phyloP scores from a whole-genome alignment of 495 filamentous ascomycete species.

The Penicillium paradoxum region DNA sequence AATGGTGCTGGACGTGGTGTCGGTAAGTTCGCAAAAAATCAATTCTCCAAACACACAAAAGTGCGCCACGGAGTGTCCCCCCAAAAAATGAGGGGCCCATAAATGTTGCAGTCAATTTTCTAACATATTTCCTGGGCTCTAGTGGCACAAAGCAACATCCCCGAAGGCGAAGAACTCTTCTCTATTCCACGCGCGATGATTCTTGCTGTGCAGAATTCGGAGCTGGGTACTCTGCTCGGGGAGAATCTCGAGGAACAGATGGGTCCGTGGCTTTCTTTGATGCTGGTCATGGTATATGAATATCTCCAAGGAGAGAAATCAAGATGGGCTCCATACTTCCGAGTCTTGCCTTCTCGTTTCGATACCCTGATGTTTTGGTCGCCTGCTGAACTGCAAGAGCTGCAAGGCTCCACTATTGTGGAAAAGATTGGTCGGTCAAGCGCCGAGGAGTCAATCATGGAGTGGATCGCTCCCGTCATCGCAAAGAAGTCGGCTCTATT shows the following conservation, averaged over 20 bases:
- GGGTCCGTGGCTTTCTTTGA: slow-evolving; percentile 58
- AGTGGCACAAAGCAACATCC: slow-evolving; percentile 56
- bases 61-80: slow-evolving; percentile 2
- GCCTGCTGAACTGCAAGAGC: slow-evolving; percentile 58
- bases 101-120: background rate
- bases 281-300: slow-evolving; percentile 79
- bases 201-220: slow-evolving; percentile 49
- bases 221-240: slow-evolving; percentile 39
- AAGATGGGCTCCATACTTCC: slow-evolving; percentile 74
- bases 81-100: slow-evolving; percentile 6
- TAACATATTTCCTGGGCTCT: background rate
- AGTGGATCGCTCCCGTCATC: slow-evolving; percentile 59
- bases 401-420: slow-evolving; percentile 73
- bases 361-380: slow-evolving; percentile 93
- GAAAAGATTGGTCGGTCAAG: slow-evolving; percentile 71
- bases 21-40: slow-evolving; percentile 39
- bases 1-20: slow-evolving; percentile 55
- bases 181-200: slow-evolving; percentile 53
- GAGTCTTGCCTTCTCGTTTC: slow-evolving; percentile 71
- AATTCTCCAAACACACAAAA: slow-evolving; percentile 20
- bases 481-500: slow-evolving; percentile 40
- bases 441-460: slow-evolving; percentile 63
- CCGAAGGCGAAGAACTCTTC: slow-evolving; percentile 62
- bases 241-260: slow-evolving; percentile 43
- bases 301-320: slow-evolving; percentile 56